Percentiles rank a stretch among this genome's conserved stretches.
phyloP scores from a whole-genome alignment of 2,329 filamentous ascomycete genomes.

The Byssochlamys sp. region DNA sequence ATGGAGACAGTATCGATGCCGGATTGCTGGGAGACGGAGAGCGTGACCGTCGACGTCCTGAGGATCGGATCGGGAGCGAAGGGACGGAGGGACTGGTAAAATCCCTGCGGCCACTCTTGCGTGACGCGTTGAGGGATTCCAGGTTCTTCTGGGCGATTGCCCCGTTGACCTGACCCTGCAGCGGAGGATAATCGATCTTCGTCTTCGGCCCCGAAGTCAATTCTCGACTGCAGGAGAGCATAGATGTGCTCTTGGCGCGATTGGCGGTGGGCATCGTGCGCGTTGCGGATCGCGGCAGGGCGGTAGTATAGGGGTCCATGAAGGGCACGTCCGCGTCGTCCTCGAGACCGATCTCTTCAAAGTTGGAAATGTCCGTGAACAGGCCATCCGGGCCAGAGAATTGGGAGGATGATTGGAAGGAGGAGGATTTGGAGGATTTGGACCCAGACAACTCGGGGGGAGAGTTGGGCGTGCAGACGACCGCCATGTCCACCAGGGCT shows the following conservation, averaged over 20 bases:
- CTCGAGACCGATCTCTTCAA: slow-evolving; percentile 86
- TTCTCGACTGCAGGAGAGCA: slow-evolving; percentile 23
- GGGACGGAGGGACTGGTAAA: slow-evolving; percentile 8
- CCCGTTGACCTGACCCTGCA: slow-evolving; percentile 19
- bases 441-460: slow-evolving; percentile 72
- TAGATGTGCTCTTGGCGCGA: slow-evolving; percentile 17
- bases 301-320: background rate
- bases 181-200: slow-evolving; percentile 12
- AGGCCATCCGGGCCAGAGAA: slow-evolving; percentile 59
- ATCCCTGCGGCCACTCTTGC: slow-evolving; percentile 2
- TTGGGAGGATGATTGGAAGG: slow-evolving; percentile 68
- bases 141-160: slow-evolving; percentile 11
- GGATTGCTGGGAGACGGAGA: slow-evolving; percentile 7
- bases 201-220: slow-evolving; percentile 22
- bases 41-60: slow-evolving; percentile 4
- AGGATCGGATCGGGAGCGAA: slow-evolving; percentile 14
- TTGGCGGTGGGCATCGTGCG: slow-evolving; percentile 12
- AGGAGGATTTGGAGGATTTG: slow-evolving; percentile 85
- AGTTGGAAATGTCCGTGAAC: slow-evolving; percentile 66
- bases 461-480: slow-evolving; percentile 49
- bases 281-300: background rate
- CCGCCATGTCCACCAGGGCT: slow-evolving; percentile 31
- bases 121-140: slow-evolving; percentile 14
- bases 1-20: slow-evolving; percentile 17
- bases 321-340: slow-evolving; percentile 46